These are phyloP conservation scores for Cyclotella cryptica DNA, from an alignment of 108 stramenopile species.

Conservation along the genomic window DNA sequence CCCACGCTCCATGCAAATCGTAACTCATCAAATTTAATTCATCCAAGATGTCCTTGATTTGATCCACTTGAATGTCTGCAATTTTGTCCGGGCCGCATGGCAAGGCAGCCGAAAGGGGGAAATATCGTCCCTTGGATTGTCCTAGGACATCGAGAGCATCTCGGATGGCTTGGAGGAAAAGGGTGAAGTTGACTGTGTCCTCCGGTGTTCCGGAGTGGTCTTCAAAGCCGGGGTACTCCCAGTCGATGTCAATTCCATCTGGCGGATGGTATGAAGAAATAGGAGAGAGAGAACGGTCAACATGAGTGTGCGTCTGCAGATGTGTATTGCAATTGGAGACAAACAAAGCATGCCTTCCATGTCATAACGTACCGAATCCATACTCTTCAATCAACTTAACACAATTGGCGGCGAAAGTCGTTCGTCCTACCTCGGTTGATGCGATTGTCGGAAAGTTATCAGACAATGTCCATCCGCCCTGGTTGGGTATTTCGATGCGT, in stretches of 20 bases:
- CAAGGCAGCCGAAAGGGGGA: slow-evolving; percentile 39
- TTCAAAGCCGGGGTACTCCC: slow-evolving; percentile 50
- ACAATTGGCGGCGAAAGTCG: slow-evolving; percentile 42
- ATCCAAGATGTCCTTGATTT: slow-evolving; percentile 24
- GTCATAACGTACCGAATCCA: slow-evolving; percentile 28
- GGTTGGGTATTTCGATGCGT: too few species aligned
- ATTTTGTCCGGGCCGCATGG: slow-evolving; percentile 49
- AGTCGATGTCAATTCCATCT: slow-evolving; percentile 33
- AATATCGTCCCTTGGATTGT: slow-evolving; percentile 3
- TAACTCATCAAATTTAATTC: slow-evolving; percentile 47
- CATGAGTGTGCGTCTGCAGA: too few species aligned
- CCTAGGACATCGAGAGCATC: slow-evolving; percentile 20
- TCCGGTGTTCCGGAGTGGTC: slow-evolving; percentile 47
- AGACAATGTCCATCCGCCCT: slow-evolving; percentile 51
- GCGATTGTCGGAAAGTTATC: slow-evolving; percentile 54
- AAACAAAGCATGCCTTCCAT: too few species aligned
- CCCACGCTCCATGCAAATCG: slow-evolving; percentile 52
- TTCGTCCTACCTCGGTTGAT: slow-evolving; percentile 14
- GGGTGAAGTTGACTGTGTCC: slow-evolving; percentile 43
- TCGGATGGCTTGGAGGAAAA: slow-evolving; percentile 40
- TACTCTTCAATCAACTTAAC: slow-evolving; percentile 41
- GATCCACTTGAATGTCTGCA: slow-evolving; percentile 29
- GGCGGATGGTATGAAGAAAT: neutral
- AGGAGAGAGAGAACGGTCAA: too few species aligned
- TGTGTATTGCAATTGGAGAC: too few species aligned